These are phyloP conservation scores for Penicillium freii DNA, from an alignment of 2,329 filamentous ascomycete genomes.

Conservation along the genomic window DNA sequence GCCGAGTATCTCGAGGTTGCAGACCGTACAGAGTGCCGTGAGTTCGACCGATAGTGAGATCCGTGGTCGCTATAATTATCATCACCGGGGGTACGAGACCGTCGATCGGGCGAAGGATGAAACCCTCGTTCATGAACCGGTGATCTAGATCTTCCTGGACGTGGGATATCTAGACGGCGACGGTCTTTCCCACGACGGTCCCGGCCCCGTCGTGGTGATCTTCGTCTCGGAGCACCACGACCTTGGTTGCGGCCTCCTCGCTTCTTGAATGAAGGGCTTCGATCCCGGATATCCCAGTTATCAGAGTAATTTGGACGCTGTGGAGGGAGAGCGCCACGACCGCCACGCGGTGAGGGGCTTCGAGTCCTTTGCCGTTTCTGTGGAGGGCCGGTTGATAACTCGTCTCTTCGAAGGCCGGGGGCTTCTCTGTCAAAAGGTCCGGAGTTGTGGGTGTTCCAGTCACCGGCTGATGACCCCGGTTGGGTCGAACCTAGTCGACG, in stretches of 20 bases:
- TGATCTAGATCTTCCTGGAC: constrained; percentile 33
- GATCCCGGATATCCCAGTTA: constrained; percentile 38
- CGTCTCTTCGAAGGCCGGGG: constrained; percentile 27
- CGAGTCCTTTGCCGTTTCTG: constrained; percentile 43
- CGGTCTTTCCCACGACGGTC: constrained; percentile 34
- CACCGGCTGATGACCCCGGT: constrained; percentile 21
- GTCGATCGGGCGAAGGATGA: constrained; percentile 28
- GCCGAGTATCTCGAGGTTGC: constrained; percentile 31
- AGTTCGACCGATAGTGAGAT: constrained; percentile 34
- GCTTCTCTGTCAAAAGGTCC: constrained; percentile 24
- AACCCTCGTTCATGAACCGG: constrained; percentile 30
- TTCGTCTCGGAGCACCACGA: constrained; percentile 34
- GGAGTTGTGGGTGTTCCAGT: constrained; percentile 18
- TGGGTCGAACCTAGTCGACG: constrained; percentile 25
- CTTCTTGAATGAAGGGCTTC: constrained; percentile 37
- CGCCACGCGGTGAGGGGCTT: constrained; percentile 40
- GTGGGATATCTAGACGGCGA: constrained; percentile 29
- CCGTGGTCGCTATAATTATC: constrained; percentile 28
- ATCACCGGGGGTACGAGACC: constrained; percentile 30
- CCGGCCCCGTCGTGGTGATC: constrained; percentile 36
- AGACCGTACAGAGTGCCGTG: constrained; percentile 36
- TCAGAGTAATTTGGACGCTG: constrained; percentile 31
- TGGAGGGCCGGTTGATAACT: constrained; percentile 32
- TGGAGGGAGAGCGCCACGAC: constrained; percentile 17
- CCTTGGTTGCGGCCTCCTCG: constrained; percentile 36